phyloP scores from a whole-genome alignment of 768 basidiomycete species.

The Naganishia vishniacii region DNA sequence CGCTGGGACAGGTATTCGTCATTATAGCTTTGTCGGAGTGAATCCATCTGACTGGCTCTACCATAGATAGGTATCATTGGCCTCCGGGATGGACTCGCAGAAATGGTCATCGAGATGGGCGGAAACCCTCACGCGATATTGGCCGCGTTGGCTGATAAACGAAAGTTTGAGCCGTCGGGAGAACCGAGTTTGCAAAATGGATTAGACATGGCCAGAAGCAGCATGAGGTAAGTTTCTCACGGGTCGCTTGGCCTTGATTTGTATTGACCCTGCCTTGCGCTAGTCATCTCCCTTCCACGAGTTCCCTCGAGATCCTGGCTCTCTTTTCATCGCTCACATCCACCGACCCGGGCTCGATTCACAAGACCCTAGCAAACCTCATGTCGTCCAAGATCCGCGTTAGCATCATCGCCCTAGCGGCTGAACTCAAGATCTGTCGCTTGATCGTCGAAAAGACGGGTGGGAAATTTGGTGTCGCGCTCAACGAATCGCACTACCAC shows the following conservation, averaged over 20 bases:
- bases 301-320: conserved; percentile 88
- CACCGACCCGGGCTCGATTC: conserved; percentile 93
- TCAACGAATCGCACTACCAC: conserved; percentile 95
- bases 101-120: conserved; percentile 85
- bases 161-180: conserved; percentile 79
- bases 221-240: conserved; percentile 66
- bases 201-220: conserved; percentile 90
- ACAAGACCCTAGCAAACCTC: conserved; percentile 83
- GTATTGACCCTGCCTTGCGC: conserved; percentile 3
- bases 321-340: conserved; percentile 94
- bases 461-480: conserved; percentile 86
- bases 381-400: conserved; percentile 78
- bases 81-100: conserved; percentile 83
- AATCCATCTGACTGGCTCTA: not conserved
- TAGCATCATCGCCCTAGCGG: conserved; percentile 86
- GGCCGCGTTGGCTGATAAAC: conserved; percentile 72
- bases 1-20: conserved; percentile 77
- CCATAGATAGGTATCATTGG: conserved; percentile 75
- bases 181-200: conserved; percentile 96
- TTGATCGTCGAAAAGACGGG: conserved; percentile 86
- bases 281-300: conserved; percentile 95
- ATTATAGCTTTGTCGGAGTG: too few relatives aligned
- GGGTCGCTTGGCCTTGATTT: not conserved
- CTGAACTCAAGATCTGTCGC: conserved; percentile 96
- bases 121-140: conserved; percentile 97